Conservation (phyloP, 306 rosid species). For the Rubus idaeus region DNA sequence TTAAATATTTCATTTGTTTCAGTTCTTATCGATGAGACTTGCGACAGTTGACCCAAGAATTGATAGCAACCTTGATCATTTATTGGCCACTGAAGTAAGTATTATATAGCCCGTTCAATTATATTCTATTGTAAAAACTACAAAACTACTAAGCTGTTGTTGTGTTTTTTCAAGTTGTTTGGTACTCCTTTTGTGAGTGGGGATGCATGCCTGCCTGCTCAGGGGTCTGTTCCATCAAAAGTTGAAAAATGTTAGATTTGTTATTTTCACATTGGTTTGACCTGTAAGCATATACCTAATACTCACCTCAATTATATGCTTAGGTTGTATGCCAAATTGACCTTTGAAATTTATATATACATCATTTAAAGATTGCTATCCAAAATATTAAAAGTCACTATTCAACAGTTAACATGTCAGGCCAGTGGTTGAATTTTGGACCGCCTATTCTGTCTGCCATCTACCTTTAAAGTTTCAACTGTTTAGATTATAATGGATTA, state of each 20-base stretch:
- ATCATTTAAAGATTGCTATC: slow-evolving; percentile 4
- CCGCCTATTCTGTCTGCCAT: slow-evolving; percentile 9
- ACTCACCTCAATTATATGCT: slow-evolving; percentile 3
- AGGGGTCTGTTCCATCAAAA: neutral
- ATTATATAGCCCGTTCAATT: neutral
- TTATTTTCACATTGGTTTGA: neutral
- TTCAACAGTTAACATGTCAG: neutral
- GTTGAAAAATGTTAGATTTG: neutral
- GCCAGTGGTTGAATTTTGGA: slow-evolving; percentile 13
- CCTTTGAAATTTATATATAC: slow-evolving; percentile 8
- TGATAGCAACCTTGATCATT: slow-evolving; percentile 72
- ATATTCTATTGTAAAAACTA: neutral
- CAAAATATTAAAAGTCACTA: slow-evolving; percentile 4
- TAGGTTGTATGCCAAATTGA: slow-evolving; percentile 2
- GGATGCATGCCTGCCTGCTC: neutral
- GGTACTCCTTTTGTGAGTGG: neutral
- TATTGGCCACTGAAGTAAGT: slow-evolving; percentile 81
- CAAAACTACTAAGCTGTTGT: too few relatives aligned
- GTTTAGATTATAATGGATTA: slow-evolving; percentile 9
- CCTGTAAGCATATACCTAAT: neutral
- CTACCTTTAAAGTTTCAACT: neutral
- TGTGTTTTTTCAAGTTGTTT: neutral
- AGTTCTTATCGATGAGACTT: slow-evolving; percentile 93
- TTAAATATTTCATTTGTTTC: slow-evolving; percentile 34
- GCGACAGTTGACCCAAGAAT: slow-evolving; percentile 87